These are phyloP conservation scores for Themeda triandra DNA, from an alignment of 176 grass and related monocot species.

Conservation along the genomic window DNA sequence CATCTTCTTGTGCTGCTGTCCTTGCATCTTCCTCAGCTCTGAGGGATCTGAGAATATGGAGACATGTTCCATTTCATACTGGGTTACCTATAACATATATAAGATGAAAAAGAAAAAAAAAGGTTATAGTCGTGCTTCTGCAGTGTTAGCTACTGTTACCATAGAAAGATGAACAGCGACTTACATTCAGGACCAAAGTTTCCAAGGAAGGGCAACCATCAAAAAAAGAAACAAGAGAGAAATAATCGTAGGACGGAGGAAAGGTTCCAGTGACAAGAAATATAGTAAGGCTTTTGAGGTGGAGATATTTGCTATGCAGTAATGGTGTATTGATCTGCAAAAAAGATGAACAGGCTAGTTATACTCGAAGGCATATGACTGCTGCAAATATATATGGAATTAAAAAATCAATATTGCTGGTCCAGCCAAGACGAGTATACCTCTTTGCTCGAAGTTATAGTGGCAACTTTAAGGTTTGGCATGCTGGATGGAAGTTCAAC, in stretches of 20 bases:
- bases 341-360: neutral
- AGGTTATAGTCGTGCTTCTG: too few relatives aligned
- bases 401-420: too few relatives aligned
- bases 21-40: neutral
- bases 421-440: neutral
- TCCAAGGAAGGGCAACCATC: neutral
- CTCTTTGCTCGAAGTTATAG: neutral
- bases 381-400: too few relatives aligned
- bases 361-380: neutral
- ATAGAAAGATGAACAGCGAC: neutral
- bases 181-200: neutral
- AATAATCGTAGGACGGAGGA: neutral
- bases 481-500: slow-evolving; percentile 6
- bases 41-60: neutral
- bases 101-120: too few relatives aligned
- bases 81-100: neutral
- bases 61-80: neutral
- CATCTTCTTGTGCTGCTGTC: neutral
- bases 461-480: neutral
- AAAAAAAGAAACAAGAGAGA: neutral
- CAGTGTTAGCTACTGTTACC: neutral
- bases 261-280: fast-evolving
- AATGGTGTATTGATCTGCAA: neutral
- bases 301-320: too few relatives aligned
- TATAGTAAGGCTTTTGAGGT: neutral